Conservation (phyloP, 179 eudicot genomes). For the Camellia oleifera region DNA sequence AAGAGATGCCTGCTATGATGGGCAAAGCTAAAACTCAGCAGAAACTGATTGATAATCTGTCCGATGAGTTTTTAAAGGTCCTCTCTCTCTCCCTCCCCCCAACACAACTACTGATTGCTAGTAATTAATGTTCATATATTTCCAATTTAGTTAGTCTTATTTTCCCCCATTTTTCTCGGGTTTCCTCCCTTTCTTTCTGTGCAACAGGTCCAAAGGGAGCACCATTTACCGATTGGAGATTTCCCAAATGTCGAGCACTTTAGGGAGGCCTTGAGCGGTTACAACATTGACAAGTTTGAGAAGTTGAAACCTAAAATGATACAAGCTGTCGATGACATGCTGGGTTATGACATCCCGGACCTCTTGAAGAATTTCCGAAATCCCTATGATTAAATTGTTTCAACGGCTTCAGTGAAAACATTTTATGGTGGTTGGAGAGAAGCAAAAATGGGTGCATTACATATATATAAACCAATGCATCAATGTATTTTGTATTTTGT, state of each 20-base stretch:
- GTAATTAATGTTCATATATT: neutral
- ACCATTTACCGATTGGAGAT: conserved; percentile 87
- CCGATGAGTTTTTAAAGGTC: conserved; percentile 79
- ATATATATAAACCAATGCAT: neutral
- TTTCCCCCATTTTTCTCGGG: neutral
- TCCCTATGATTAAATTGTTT: conserved; percentile 60
- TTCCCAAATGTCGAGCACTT: conserved; percentile 84
- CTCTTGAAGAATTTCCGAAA: conserved; percentile 82
- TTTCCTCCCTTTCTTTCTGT: neutral
- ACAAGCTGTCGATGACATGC: conserved; percentile 91
- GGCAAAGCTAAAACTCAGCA: conserved; percentile 90
- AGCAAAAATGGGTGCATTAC: neutral
- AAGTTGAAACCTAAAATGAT: conserved; percentile 87
- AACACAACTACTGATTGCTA: no score
- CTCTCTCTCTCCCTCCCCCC: neutral
- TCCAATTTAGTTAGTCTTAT: neutral
- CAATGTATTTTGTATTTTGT: conserved; percentile 1
- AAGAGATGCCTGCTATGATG: conserved; percentile 98
- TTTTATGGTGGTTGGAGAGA: neutral
- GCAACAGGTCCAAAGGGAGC: conserved; percentile 78
- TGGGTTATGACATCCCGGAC: conserved; percentile 87
- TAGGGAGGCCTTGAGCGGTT: conserved; percentile 63
- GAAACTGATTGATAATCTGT: conserved; percentile 73
- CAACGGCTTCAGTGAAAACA: neutral
- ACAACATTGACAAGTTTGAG: conserved; percentile 82